These are phyloP conservation scores for Microbotryum violaceum DNA, from an alignment of 1,284 basidiomycete genomes.

Conservation along the genomic window DNA sequence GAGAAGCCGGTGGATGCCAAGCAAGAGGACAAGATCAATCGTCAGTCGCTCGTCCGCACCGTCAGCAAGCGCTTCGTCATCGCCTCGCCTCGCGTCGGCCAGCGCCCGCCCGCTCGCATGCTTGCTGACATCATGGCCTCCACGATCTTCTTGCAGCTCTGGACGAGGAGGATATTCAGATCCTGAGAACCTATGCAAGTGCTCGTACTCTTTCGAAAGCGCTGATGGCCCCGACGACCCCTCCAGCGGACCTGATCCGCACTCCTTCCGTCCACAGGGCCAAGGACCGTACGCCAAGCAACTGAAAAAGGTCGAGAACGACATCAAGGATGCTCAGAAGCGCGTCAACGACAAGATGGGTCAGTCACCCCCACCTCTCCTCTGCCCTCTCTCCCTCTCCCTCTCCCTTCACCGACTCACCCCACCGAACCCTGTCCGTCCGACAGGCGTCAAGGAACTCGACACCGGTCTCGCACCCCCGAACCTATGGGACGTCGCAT, in stretches of 20 bases:
- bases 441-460: constrained; percentile 72
- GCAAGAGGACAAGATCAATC: constrained; percentile 85
- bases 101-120: too few relatives aligned
- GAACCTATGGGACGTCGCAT: constrained; percentile 54
- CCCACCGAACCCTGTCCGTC: too few relatives aligned
- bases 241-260: constrained; percentile 29
- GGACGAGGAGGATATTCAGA: constrained; percentile 98
- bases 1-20: constrained; percentile 68
- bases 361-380: constrained; percentile 36
- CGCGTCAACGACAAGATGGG: constrained; percentile 95
- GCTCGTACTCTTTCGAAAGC: constrained; percentile 28
- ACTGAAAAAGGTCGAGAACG: constrained; percentile 81
- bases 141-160: constrained; percentile 52
- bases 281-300: constrained; percentile 93
- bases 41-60: constrained; percentile 46
- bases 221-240: neutral
- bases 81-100: neutral
- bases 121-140: too few relatives aligned
- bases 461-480: constrained; percentile 96
- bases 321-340: constrained; percentile 95
- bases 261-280: constrained; percentile 52
- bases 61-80: neutral
- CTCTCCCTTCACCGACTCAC: neutral
- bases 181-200: constrained; percentile 90
- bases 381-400: neutral